Evolutionary conservation across 2,329 filamentous ascomycete genomes (phyloP), one percentile per base, ranked within the genome.

Genomic region (Lecanoromycetidae sp.): DNA sequence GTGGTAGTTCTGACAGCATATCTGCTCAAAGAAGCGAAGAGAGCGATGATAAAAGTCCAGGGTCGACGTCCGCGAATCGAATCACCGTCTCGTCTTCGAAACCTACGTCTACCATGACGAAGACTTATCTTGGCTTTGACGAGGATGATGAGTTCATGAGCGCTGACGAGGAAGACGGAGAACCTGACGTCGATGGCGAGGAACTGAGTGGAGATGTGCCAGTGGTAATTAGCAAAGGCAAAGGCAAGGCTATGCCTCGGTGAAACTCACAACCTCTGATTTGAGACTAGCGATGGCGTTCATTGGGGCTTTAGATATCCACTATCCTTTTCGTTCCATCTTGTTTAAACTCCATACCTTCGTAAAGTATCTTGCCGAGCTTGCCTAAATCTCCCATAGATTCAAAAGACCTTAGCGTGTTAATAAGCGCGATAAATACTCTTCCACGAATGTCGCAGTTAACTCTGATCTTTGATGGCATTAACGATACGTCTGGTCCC

Each of bases 61-160:
- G 55, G 15, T 52, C 59, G 38, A 53, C 61, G 49, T 56, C 55
- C 30, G 42, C 59, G 23, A 46, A 48, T 45, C 50, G 54, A 41
- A 60, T 50, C 44, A 19, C 50, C 27, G n/a, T 29, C 52, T 39
- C 56, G 50, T 10, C 52, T 50, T 45, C 32, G 39, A 55, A 53
- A 50, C 39, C 57, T 22, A 45, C 60, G 45, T 53, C 30, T 57
- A 13, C 61, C 2, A 54, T 22, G 57, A 10, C 60, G 2, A 56
- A 61, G 5, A 56, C 64, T 22, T 71, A 63, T 51, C 65, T 67
- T 42, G 69, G 69, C 1, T 71, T 71, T 46, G 69, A 71, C 51
- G 68, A 71, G 10, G 67, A 70, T 35, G 67, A 70, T 50, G 66
- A 70, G 42, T 65, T 67, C 36, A 65, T 66, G 58, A 67, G 63